phyloP scores from a whole-genome alignment of 306 rosid genomes.

The Nissolia schottii region DNA sequence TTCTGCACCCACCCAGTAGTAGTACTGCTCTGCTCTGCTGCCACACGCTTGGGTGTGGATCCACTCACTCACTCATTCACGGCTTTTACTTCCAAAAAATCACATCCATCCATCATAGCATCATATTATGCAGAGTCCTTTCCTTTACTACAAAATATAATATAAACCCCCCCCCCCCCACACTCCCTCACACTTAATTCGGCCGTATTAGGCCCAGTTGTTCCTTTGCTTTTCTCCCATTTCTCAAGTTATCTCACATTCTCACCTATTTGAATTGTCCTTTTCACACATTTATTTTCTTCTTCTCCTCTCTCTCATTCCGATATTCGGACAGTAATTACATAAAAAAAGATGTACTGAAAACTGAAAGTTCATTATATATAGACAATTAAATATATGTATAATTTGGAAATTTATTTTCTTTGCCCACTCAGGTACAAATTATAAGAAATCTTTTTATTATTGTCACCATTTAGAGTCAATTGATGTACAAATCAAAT shows the following conservation, averaged over 20 bases:
- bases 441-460: too few species aligned
- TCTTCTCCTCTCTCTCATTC: neutral
- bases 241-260: neutral
- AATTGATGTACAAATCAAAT: too few species aligned
- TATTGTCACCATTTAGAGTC: too few species aligned
- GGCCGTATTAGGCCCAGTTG: constrained; percentile 14
- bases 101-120: too few species aligned
- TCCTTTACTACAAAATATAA: constrained; percentile 18
- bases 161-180: neutral
- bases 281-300: constrained; percentile 9
- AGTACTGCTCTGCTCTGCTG: constrained; percentile 29
- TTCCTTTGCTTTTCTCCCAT: neutral
- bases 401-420: too few species aligned
- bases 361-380: too few species aligned
- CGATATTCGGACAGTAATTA: too few species aligned
- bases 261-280: constrained; percentile 1
- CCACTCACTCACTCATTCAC: constrained; percentile 20
- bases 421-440: too few species aligned
- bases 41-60: constrained; percentile 59
- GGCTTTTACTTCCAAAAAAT: constrained; percentile 20
- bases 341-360: too few species aligned
- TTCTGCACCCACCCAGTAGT: neutral
- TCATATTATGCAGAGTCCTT: constrained; percentile 6
- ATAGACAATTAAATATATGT: too few species aligned
- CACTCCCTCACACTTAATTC: constrained; percentile 17